Percentiles rank a stretch among this genome's conserved stretches.
Conservation (phyloP, 805 yeast species). For the Candida ficus region DNA sequence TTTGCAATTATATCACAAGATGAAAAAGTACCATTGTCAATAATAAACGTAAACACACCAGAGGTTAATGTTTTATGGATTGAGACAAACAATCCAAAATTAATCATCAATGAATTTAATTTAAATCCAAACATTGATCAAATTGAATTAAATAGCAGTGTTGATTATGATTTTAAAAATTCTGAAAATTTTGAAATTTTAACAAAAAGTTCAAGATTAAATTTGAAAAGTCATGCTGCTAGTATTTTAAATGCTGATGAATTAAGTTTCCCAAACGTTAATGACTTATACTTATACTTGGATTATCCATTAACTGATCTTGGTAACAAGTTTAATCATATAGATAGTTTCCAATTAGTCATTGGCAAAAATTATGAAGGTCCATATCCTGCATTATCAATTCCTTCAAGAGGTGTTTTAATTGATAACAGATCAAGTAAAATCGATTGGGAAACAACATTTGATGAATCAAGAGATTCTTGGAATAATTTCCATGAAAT, state of each 20-base stretch:
- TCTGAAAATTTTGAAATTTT: not conserved
- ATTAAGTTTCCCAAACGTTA: not conserved
- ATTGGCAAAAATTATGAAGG: no score
- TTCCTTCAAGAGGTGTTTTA: no score
- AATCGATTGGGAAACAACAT: no score
- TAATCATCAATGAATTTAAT: not conserved
- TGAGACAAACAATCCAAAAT: not conserved
- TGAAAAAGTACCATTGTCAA: not conserved
- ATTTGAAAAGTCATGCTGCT: not conserved
- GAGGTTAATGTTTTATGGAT: not conserved
- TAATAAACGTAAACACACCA: not conserved
- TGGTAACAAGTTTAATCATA: no score
- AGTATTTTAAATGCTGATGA: not conserved
- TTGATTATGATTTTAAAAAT: constrained; percentile 1
- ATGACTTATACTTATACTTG: no score
- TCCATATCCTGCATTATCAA: no score
- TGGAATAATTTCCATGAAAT: no score
- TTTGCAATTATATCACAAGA: not conserved
- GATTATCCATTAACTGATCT: no score
- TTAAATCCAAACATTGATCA: not conserved
- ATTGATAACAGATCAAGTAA: no score
- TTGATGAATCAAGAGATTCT: no score
- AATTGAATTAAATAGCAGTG: not conserved
- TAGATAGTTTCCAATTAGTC: no score
- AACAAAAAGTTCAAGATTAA: not conserved